phyloP scores from a whole-genome alignment of 73 alveolate genomes.

The Paramecium pentaurelia region DNA sequence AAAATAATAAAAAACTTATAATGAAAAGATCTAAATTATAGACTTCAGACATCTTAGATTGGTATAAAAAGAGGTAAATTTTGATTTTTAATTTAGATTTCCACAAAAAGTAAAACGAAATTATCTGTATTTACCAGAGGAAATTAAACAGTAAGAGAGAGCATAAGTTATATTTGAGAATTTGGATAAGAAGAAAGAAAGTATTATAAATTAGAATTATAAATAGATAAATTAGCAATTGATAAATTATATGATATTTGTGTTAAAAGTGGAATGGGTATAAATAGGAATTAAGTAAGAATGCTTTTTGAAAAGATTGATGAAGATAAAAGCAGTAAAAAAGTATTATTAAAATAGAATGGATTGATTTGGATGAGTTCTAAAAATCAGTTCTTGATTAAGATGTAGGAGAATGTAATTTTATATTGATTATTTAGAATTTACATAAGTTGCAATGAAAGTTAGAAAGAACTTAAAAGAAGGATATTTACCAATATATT shows the following conservation, averaged over 20 bases:
- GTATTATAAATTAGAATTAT: background rate
- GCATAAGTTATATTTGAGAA: slow-evolving; percentile 18
- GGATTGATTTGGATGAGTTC: background rate
- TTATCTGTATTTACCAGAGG: background rate
- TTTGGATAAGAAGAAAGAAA: slow-evolving; percentile 13
- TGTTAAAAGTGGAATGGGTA: background rate
- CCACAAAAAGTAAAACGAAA: background rate
- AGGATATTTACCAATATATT: background rate
- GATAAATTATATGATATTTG: slow-evolving; percentile 1
- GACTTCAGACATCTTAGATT: background rate
- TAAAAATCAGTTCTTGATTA: slow-evolving; percentile 13
- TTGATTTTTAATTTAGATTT: background rate
- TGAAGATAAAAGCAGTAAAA: slow-evolving; percentile 9
- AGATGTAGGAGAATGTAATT: background rate
- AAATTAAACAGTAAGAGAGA: background rate
- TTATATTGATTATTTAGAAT: background rate
- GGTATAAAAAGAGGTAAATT: background rate
- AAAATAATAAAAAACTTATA: background rate
- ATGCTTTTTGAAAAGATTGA: background rate
- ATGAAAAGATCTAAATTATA: slow-evolving; percentile 1
- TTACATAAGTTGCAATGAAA: slow-evolving; percentile 14
- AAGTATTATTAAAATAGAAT: background rate
- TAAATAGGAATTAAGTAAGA: background rate
- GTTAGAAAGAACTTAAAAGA: background rate
- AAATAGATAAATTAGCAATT: background rate